phyloP scores from a whole-genome alignment of 208 protist genomes.

The Acanthamoeba castellanii region DNA sequence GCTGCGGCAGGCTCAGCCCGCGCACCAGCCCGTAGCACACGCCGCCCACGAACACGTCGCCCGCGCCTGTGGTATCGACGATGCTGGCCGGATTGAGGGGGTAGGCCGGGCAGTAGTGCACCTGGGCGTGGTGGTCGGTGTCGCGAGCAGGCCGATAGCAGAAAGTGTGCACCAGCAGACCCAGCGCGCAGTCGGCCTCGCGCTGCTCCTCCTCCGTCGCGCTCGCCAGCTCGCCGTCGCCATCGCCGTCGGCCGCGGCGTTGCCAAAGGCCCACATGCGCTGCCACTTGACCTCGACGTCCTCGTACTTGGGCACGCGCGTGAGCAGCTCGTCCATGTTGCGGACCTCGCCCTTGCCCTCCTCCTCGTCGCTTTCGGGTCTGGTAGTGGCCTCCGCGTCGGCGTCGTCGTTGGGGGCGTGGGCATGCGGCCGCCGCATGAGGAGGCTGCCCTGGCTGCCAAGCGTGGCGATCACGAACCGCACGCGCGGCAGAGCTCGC shows the following conservation, averaged over 20 bases:
- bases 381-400: not conserved
- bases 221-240: not conserved
- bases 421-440: not conserved
- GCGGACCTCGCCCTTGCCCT: conserved; percentile 3
- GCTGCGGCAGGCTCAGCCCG: not conserved
- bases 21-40: conserved; percentile 31
- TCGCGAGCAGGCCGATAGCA: not conserved
- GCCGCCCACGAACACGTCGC: conserved; percentile 35
- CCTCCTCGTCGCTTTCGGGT: not conserved
- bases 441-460: conserved; percentile 23
- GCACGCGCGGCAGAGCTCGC: not conserved
- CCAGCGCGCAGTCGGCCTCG: not conserved
- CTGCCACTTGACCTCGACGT: conserved; percentile 15
- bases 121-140: not conserved
- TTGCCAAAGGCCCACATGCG: conserved; percentile 43
- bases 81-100: conserved; percentile 37
- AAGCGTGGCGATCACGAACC: conserved; percentile 5
- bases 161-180: not conserved
- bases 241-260: not conserved
- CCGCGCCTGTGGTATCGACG: conserved; percentile 29
- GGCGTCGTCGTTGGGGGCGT: not conserved
- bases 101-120: conserved; percentile 29
- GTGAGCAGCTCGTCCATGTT: not conserved
- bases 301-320: not conserved
- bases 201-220: not conserved